Evolutionary conservation across 2,329 filamentous ascomycete species (phyloP).

Genomic region (Aspergillus intermedius): DNA sequence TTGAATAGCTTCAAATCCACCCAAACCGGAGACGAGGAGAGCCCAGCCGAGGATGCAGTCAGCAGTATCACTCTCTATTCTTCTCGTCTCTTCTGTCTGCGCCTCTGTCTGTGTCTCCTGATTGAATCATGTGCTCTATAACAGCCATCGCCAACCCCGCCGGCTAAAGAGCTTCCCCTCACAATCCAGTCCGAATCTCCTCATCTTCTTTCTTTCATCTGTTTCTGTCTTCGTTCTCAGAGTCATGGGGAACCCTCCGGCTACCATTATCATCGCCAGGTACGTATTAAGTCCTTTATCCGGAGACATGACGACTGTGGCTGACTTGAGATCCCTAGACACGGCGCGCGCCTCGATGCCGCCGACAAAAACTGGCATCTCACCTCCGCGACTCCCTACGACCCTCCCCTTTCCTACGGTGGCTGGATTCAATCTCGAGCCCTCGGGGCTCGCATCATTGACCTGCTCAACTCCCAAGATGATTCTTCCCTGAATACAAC

Average conservation of each 20-base stretch:
- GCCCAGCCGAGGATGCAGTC: neutral
- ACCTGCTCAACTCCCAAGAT: slow-evolving; percentile 50
- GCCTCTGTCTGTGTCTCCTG: neutral
- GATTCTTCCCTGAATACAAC: slow-evolving; percentile 22
- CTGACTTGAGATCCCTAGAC: slow-evolving; percentile 45
- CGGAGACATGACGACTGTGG: neutral
- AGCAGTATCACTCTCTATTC: neutral
- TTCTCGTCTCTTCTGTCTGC: neutral
- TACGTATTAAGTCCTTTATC: slow-evolving; percentile 11
- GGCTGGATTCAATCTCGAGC: slow-evolving; percentile 84
- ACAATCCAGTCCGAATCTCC: neutral
- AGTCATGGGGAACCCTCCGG: slow-evolving; percentile 33
- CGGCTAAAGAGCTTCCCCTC: neutral
- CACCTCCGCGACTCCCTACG: slow-evolving; percentile 86
- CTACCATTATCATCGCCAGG: slow-evolving; percentile 40
- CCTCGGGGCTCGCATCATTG: slow-evolving; percentile 77
- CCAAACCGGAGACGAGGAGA: neutral
- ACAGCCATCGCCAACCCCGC: neutral
- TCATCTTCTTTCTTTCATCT: neutral
- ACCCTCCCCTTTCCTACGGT: slow-evolving; percentile 88
- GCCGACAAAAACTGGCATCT: slow-evolving; percentile 95
- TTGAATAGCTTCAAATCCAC: neutral
- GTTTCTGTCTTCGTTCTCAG: neutral
- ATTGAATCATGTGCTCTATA: neutral
- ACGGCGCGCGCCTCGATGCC: slow-evolving; percentile 88